Evolutionary conservation across 1,284 basidiomycete species (phyloP).

Genomic region (Apiotrichum domesticum): DNA sequence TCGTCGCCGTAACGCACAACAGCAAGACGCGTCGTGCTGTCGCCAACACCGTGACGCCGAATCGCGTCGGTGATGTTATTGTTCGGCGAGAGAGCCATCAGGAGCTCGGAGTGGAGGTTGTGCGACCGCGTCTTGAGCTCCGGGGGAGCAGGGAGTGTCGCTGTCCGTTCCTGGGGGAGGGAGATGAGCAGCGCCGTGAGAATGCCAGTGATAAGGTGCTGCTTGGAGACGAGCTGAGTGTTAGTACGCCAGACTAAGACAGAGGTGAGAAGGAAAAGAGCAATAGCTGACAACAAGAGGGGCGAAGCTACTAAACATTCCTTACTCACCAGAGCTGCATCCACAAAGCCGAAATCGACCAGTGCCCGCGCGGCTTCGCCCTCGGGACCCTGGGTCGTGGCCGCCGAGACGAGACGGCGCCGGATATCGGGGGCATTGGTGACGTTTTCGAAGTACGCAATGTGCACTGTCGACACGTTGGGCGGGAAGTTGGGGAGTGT

Average conservation of each 20-base stretch:
- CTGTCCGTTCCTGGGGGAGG: slow-evolving; percentile 13
- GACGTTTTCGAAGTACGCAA: slow-evolving; percentile 65
- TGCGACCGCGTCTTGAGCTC: slow-evolving; percentile 32
- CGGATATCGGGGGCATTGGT: slow-evolving; percentile 59
- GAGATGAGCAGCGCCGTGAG: slow-evolving; percentile 69
- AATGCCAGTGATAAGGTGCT: slow-evolving; percentile 72
- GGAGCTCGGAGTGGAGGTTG: slow-evolving; percentile 65
- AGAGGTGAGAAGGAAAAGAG: too few relatives aligned
- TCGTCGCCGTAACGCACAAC: slow-evolving; percentile 60
- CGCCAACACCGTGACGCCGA: slow-evolving; percentile 71
- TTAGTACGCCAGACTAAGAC: not conserved
- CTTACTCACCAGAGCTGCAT: slow-evolving; percentile 57
- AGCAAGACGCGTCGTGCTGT: slow-evolving; percentile 60
- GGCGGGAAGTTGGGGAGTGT: slow-evolving; percentile 38
- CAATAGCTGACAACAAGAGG: too few relatives aligned
- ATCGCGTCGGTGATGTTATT: slow-evolving; percentile 86
- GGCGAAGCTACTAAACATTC: too few relatives aligned
- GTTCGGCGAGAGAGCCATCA: slow-evolving; percentile 74
- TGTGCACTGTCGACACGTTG: slow-evolving; percentile 49
- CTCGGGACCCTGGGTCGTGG: slow-evolving; percentile 54
- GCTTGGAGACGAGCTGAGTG: slow-evolving; percentile 36
- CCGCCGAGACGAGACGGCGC: slow-evolving; percentile 62
- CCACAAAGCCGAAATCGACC: slow-evolving; percentile 82
- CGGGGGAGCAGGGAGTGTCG: slow-evolving; percentile 10
- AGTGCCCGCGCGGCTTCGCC: slow-evolving; percentile 65